These are phyloP conservation scores for Penicillium sp. DNA, from an alignment of 2,329 filamentous ascomycete genomes.

Conservation along the genomic window DNA sequence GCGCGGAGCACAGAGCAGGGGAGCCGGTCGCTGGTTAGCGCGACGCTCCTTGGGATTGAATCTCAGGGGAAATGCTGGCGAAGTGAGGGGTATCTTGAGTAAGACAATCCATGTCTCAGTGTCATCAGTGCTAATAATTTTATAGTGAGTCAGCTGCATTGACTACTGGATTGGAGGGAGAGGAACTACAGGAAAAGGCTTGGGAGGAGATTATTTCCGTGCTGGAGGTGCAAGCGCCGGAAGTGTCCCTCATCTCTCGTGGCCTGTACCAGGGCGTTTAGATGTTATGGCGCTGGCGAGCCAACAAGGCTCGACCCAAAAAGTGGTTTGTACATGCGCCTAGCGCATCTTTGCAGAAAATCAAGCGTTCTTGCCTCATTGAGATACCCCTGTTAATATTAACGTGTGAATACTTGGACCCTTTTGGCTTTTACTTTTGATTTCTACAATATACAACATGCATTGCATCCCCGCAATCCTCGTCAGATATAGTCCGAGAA, in stretches of 20 bases:
- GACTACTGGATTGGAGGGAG: conserved; percentile 34
- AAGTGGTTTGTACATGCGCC: not conserved
- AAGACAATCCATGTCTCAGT: conserved; percentile 14
- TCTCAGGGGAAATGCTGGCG: conserved; percentile 47
- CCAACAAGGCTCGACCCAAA: not conserved
- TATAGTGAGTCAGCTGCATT: conserved; percentile 34
- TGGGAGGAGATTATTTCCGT: conserved; percentile 43
- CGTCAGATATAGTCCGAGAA: too few species aligned
- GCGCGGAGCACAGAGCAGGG: conserved; percentile 46
- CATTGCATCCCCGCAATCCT: not conserved
- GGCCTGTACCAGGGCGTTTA: conserved; percentile 5
- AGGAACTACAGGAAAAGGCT: conserved; percentile 36
- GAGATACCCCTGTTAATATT: conserved; percentile 3
- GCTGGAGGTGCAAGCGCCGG: conserved; percentile 25
- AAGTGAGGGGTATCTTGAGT: conserved; percentile 40
- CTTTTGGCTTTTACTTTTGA: not conserved
- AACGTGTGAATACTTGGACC: not conserved
- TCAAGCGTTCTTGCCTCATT: not conserved
- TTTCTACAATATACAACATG: not conserved
- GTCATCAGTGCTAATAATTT: conserved; percentile 14
- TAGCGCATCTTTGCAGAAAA: not conserved
- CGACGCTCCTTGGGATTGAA: conserved; percentile 42
- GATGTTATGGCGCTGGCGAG: not conserved
- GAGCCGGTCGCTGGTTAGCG: conserved; percentile 44
- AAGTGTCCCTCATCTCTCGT: conserved; percentile 13